Base-by-base conservation (phyloP, 1,284 basidiomycete genomes). In the Erythrobasidium hasegawianum region DNA sequence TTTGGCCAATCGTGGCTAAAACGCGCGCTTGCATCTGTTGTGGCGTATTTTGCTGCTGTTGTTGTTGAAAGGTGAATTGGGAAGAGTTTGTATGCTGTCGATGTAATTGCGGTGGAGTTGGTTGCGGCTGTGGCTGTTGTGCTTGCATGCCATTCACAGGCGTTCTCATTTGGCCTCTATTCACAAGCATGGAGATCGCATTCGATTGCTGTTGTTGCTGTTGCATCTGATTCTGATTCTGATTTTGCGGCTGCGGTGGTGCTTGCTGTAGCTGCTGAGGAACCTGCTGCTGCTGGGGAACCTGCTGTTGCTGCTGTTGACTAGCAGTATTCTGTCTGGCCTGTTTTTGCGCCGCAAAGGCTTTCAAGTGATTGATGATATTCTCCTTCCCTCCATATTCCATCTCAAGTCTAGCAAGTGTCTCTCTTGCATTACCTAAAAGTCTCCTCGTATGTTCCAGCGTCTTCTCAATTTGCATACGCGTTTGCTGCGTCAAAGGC, bases 351-450 rank as follows among this genome's bases (percentile, higher is more conserved):
- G 26, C 39, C 11, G 62, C 62, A 16, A 57, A 41, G 7, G 41
- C 55, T 18, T 52, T 33, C 55, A 65, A 22, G 41, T 58, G 53
- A 18, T 20, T 22, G 16, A 65, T 50, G 56, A 65, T 58, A 53
- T 65, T 65, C n/a, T 65, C 62, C 29, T 65, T 65, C 14, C 62
- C 62, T 39, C 62, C 62, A 41, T 52, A 58, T 22, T 39, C 27
- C 33, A 49, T 52, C 54, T 65, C 62, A 20, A 65, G 47, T 20
- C 39, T 58, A 22, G 22, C 43, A 11, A 65, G 26, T 11, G 33
- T 65, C 29, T 57, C 55, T 45, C 62, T 24, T 10, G 57, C 55
- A 18, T 20, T 29, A 14, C 41, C 55, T 38, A 57, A 45, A 18
- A 50, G 43, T 18, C n/a, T 58, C 13, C 56, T 39, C 45, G 54